Conservation (phyloP, 805 yeast species). For the Wickerhamiella allomyrinae region DNA sequence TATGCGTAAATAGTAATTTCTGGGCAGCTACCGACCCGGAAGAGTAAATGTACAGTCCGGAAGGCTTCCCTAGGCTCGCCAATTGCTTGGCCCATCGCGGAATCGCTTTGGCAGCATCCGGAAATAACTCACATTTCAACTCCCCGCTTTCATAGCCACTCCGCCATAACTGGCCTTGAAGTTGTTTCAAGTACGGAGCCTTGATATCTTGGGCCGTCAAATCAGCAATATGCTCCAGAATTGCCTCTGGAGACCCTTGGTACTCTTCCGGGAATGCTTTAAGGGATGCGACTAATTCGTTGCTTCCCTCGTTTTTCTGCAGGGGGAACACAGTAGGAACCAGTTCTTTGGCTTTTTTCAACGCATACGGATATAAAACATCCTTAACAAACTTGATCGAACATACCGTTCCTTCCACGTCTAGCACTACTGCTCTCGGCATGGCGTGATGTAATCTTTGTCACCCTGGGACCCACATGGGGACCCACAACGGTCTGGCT, state of each 20-base stretch:
- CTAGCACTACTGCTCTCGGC: slow-evolving; percentile 35
- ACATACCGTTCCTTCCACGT: slow-evolving; percentile 88
- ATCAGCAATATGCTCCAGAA: slow-evolving; percentile 36
- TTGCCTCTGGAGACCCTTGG: slow-evolving; percentile 19
- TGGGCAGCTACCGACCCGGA: slow-evolving; percentile 87
- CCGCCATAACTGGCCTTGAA: slow-evolving; percentile 79
- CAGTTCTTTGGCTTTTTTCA: slow-evolving; percentile 21
- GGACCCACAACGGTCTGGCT: too few species aligned
- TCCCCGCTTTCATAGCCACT: slow-evolving; percentile 66
- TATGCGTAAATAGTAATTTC: slow-evolving; percentile 53
- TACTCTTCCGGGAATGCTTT: slow-evolving; percentile 33
- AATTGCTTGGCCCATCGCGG: slow-evolving; percentile 25
- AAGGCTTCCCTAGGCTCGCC: slow-evolving; percentile 8
- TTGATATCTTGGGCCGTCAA: slow-evolving; percentile 59
- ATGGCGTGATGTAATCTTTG: neutral
- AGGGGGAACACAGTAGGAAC: slow-evolving; percentile 20
- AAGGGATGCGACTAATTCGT: slow-evolving; percentile 24
- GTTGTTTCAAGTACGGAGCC: slow-evolving; percentile 57
- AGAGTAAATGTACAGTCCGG: slow-evolving; percentile 57
- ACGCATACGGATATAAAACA: slow-evolving; percentile 55
- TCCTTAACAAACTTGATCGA: slow-evolving; percentile 83
- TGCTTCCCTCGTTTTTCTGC: slow-evolving; percentile 8
- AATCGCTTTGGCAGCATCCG: slow-evolving; percentile 54
- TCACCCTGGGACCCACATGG: too few species aligned
- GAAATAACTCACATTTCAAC: slow-evolving; percentile 60